Conservation (phyloP, 306 rosid genomes). For the Malus sieversii region DNA sequence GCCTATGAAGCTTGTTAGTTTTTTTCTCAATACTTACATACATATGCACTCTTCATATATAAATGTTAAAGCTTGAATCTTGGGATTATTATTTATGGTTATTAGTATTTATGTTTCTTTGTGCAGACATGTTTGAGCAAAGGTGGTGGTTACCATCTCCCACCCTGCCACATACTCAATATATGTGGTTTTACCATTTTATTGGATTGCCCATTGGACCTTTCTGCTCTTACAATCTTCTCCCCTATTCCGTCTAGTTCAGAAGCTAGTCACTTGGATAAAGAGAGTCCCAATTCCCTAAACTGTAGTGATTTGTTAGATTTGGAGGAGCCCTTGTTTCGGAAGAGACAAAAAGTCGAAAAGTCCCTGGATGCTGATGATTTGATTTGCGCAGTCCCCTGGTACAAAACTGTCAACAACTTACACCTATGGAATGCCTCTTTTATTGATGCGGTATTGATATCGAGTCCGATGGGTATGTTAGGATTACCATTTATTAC, state of each 20-base stretch:
- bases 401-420: conserved; percentile 51
- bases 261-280: conserved; percentile 8
- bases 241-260: conserved; percentile 55
- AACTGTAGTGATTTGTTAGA: conserved; percentile 9
- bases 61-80: background rate
- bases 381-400: conserved; percentile 46
- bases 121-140: conserved; percentile 63
- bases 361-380: conserved; percentile 32
- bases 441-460: conserved; percentile 61
- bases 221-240: conserved; percentile 63
- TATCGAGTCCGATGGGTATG: conserved; percentile 87
- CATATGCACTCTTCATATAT: background rate
- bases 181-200: conserved; percentile 67
- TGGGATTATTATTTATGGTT: background rate
- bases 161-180: conserved; percentile 71
- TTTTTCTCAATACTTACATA: background rate
- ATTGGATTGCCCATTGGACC: conserved; percentile 78
- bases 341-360: conserved; percentile 41
- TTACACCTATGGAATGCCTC: conserved; percentile 59
- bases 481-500: conserved; percentile 77
- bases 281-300: conserved; percentile 12
- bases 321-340: conserved; percentile 16
- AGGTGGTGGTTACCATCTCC: conserved; percentile 67
- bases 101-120: background rate
- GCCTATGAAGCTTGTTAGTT: conserved; percentile 4